Evolutionary conservation across 108 stramenopile species (phyloP), one percentile per base, ranked within the genome.

Genomic region (Ochromonas danica): DNA sequence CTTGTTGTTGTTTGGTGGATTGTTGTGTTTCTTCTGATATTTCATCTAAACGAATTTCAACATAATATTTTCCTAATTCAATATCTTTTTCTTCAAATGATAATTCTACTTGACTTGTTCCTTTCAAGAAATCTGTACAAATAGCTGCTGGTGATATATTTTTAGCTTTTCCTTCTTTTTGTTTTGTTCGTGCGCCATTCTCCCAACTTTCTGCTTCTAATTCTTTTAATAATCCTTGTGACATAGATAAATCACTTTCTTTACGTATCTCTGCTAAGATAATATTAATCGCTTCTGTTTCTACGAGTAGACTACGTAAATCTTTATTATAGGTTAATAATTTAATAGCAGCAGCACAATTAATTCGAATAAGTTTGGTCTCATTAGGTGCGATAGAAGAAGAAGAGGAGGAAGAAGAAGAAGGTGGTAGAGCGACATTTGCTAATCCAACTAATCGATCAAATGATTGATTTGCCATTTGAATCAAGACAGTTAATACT

Each of bases 161-260:
- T 28, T 33, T 27, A 3, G 72, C 35, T 33, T 33, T 6, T 6
- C 45, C 72, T 14, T 75, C 40, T 39, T 42, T 39, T 31, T 17
- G 22, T 25, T 75, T 45, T 3, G n/a, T 33, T 10, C 72, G 43
- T 57, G 10, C 43, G 3, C 72, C 72, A 36, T 75, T 75, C 14
- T 60, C 43, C 72, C 72, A 75, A 27, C 31, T 33, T 42, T 75
- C 72, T 28, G 72, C 72, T 75, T 75, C 72, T 41, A 75, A 75
- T 60, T 75, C 72, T 10, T 33, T 17, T 41, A 75, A 60, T 41
- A 75, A 75, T 10, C 27, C 25, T 30, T 45, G 43, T 6, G 14
- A 10, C 36, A 42, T 75, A 31, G 43, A 41, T 36, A 75, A 33
- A 31, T 75, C 72, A 6, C n/a, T 27, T 22, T 60, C 72, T 14